Evolutionary conservation across 228 moss, liverwort and hornwort genomes (phyloP).

Genomic region (Sphagnum magellanicum): DNA sequence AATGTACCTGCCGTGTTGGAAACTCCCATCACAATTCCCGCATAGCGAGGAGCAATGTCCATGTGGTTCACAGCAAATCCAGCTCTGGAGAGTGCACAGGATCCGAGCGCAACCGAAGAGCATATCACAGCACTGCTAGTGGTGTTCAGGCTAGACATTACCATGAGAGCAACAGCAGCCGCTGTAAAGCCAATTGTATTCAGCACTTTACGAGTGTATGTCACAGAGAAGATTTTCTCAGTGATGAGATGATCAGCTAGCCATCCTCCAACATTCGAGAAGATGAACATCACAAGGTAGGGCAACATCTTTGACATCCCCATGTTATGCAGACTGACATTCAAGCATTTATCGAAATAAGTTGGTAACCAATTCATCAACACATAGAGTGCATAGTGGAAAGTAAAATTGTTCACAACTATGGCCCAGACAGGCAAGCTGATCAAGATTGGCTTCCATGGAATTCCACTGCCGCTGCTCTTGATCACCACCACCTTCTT

Average conservation of each 20-base stretch:
- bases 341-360: slow-evolving; percentile 81
- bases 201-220: slow-evolving; percentile 80
- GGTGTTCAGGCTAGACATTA: slow-evolving; percentile 77
- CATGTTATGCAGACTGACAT: slow-evolving; percentile 74
- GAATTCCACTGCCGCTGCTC: slow-evolving; percentile 34
- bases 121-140: slow-evolving; percentile 73
- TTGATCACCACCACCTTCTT: slow-evolving; percentile 20
- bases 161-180: slow-evolving; percentile 66
- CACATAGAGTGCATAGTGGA: slow-evolving; percentile 91
- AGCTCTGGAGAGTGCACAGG: slow-evolving; percentile 81
- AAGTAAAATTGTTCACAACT: slow-evolving; percentile 95
- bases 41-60: slow-evolving; percentile 90
- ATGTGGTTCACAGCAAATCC: slow-evolving; percentile 96
- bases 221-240: slow-evolving; percentile 61
- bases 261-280: slow-evolving; percentile 88
- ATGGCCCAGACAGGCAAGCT: slow-evolving; percentile 94
- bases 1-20: slow-evolving; percentile 98
- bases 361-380: slow-evolving; percentile 99
- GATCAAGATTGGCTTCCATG: slow-evolving; percentile 74
- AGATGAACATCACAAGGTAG: slow-evolving; percentile 93
- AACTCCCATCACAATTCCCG: slow-evolving; percentile 96
- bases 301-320: slow-evolving; percentile 87
- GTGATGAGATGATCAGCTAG: slow-evolving; percentile 85
- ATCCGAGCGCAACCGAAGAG: slow-evolving; percentile 86
- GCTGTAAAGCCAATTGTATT: slow-evolving; percentile 76